Percentiles rank a stretch among this genome's conserved stretches.
phyloP scores from a whole-genome alignment of 495 filamentous ascomycete genomes.

The Podospora appendiculata region DNA sequence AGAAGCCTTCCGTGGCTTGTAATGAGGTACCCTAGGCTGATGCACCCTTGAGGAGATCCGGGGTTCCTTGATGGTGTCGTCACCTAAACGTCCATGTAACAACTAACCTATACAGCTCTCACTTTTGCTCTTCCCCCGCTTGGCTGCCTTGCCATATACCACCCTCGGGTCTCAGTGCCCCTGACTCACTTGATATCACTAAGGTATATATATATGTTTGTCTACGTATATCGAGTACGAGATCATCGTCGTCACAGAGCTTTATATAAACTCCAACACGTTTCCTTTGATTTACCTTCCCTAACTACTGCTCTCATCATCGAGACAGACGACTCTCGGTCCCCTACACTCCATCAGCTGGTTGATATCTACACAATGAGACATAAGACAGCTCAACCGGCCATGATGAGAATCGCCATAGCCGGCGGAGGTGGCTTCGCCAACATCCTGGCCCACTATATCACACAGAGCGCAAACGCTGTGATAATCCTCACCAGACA shows the following conservation, averaged over 20 bases:
- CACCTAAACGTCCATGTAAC: not conserved
- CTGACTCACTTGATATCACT: not conserved
- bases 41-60: not conserved
- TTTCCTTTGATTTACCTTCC: not conserved
- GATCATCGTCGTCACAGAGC: not conserved
- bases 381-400: slow-evolving; percentile 19
- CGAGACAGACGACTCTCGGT: not conserved
- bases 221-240: not conserved
- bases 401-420: slow-evolving; percentile 65
- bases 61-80: not conserved
- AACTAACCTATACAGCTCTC: not conserved
- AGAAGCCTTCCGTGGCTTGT: slow-evolving; percentile 3
- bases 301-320: not conserved
- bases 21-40: not conserved
- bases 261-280: not conserved
- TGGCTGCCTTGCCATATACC: not conserved
- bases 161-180: not conserved
- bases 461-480: slow-evolving; percentile 54
- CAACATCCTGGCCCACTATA: slow-evolving; percentile 50
- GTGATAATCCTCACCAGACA: slow-evolving; percentile 59
- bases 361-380: slow-evolving; percentile 23
- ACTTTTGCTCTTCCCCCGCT: not conserved
- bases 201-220: not conserved
- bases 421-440: slow-evolving; percentile 65
- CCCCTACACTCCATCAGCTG: not conserved